Conservation (phyloP, 306 rosid species). For the Sophora flavescens region DNA sequence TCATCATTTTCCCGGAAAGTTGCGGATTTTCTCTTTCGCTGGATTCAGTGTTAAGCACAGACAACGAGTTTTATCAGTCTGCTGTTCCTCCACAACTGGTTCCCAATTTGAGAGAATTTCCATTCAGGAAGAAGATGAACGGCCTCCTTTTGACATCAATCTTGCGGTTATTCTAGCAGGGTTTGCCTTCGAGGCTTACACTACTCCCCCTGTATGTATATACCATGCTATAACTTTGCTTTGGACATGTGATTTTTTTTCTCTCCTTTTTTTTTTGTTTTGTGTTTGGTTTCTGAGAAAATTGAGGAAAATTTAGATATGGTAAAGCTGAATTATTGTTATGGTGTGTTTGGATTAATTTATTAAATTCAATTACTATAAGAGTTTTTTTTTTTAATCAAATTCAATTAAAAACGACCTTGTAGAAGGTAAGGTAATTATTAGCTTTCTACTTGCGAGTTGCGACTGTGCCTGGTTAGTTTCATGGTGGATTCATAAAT, state of each 20-base stretch:
- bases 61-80: slow-evolving; percentile 47
- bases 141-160: slow-evolving; percentile 84
- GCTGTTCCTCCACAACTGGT: slow-evolving; percentile 56
- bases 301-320: not conserved
- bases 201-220: slow-evolving; percentile 72
- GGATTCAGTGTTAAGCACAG: slow-evolving; percentile 29
- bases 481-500: too few species aligned
- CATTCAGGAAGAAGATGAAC: slow-evolving; percentile 50
- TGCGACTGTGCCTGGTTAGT: too few species aligned
- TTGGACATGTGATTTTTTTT: not conserved
- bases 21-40: slow-evolving; percentile 42
- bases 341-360: not conserved
- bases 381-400: too few species aligned
- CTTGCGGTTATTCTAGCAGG: slow-evolving; percentile 94
- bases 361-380: too few species aligned
- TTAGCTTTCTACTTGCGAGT: too few species aligned
- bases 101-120: slow-evolving; percentile 50
- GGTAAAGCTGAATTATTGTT: not conserved
- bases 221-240: not conserved
- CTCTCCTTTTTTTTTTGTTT: not conserved
- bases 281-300: slow-evolving; percentile 11
- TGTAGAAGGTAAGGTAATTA: too few species aligned
- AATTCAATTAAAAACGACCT: too few species aligned
- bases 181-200: slow-evolving; percentile 88
- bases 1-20: slow-evolving; percentile 43